These are phyloP conservation scores for Hirsutella thompsonii DNA, from an alignment of 2,329 filamentous ascomycete genomes.

Conservation along the genomic window DNA sequence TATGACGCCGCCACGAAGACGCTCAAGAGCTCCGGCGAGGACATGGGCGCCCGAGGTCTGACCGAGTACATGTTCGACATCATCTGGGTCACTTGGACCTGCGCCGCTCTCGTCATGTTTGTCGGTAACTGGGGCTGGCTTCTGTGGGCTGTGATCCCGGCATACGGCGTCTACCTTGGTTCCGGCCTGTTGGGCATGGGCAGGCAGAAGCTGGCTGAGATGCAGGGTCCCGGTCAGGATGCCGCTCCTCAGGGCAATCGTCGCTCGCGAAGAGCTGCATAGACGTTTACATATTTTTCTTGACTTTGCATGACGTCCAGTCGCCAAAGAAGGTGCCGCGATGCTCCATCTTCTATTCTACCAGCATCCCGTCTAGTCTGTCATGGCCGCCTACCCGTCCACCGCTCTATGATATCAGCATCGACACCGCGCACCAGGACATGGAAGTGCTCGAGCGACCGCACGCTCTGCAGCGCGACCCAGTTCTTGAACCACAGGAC, in stretches of 20 bases:
- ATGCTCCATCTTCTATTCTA: not conserved
- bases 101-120: conserved; percentile 56
- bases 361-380: conserved; percentile 7
- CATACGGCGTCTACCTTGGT: conserved; percentile 41
- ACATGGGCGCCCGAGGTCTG: conserved; percentile 74
- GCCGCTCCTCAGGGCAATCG: conserved; percentile 33
- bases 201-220: conserved; percentile 36
- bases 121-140: conserved; percentile 68
- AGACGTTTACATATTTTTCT: conserved; percentile 5
- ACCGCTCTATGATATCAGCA: conserved; percentile 36
- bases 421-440: conserved; percentile 49
- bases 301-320: not conserved
- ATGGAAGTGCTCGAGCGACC: conserved; percentile 82
- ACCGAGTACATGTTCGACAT: conserved; percentile 99
- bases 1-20: conserved; percentile 50
- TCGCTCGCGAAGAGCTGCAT: conserved; percentile 41
- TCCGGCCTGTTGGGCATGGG: conserved; percentile 40
- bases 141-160: conserved; percentile 40
- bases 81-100: conserved; percentile 85
- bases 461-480: conserved; percentile 76
- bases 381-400: conserved; percentile 34
- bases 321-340: too few species aligned
- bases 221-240: conserved; percentile 22
- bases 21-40: conserved; percentile 71
- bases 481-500: conserved; percentile 93